A percentile compares a stretch with the other conserved stretches of the same genome.
These are phyloP conservation scores for Geotrichum histeridarum DNA, from an alignment of 1,139 yeast genomes.

Conservation along the genomic window DNA sequence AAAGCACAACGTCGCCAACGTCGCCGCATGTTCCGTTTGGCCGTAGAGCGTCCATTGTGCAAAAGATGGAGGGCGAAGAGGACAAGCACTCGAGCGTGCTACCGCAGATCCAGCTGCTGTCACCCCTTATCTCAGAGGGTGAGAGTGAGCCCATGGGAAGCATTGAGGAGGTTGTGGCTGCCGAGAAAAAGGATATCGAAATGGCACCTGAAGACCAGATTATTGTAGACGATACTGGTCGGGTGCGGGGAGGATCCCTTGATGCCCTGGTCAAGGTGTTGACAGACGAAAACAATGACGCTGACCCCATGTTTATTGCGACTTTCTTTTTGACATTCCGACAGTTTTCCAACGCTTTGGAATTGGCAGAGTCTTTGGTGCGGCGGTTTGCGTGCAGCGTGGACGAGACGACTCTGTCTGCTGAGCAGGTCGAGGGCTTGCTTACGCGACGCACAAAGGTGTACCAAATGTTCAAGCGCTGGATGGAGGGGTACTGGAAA, in stretches of 20 bases:
- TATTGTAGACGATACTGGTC: conserved; percentile 44
- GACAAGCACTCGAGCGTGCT: background rate
- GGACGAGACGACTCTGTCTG: conserved; percentile 1
- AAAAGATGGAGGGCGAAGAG: background rate
- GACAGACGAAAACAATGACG: conserved; percentile 61
- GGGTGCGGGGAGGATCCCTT: conserved; percentile 71
- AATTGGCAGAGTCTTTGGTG: conserved; percentile 65
- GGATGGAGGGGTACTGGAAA: conserved; percentile 90
- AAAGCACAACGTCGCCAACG: background rate
- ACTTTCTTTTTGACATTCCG: conserved; percentile 80
- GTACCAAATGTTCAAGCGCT: conserved; percentile 62
- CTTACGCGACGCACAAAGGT: conserved; percentile 64
- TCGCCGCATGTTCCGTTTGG: background rate
- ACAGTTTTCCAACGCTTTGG: conserved; percentile 64
- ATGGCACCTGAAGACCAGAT: conserved; percentile 34
- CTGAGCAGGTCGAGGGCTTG: conserved; percentile 32
- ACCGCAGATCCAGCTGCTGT: conserved; percentile 2
- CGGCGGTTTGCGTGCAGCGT: conserved; percentile 50
- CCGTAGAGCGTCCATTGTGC: too few relatives aligned
- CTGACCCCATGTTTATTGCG: conserved; percentile 65
- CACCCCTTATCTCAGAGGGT: conserved; percentile 2
- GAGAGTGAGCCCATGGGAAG: conserved; percentile 10
- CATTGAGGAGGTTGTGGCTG: background rate
- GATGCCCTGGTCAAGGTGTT: conserved; percentile 66
- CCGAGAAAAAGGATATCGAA: conserved; percentile 6